Conservation (phyloP, 2,329 filamentous ascomycete genomes). For the Ophiostoma australiae region DNA sequence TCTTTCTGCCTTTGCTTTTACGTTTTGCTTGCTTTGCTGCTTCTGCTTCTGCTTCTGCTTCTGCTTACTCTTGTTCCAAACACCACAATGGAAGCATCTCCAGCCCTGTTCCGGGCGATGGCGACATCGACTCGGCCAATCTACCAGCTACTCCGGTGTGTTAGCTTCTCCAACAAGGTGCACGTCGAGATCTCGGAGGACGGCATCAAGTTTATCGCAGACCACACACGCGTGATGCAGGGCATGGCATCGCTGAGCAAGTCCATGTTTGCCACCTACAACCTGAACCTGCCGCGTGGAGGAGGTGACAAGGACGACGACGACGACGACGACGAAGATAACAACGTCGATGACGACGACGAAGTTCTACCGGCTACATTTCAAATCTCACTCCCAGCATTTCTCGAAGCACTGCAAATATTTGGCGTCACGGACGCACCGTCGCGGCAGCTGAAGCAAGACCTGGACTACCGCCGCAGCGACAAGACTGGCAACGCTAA, state of each 20-base stretch:
- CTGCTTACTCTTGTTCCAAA: not conserved
- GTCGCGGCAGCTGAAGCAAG: conserved; percentile 52
- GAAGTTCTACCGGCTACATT: conserved; percentile 56
- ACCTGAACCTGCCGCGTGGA: conserved; percentile 50
- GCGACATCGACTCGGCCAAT: conserved; percentile 73
- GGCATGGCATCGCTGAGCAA: conserved; percentile 84
- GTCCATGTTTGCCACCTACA: conserved; percentile 80
- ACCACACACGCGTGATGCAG: conserved; percentile 88
- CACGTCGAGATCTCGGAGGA: conserved; percentile 73
- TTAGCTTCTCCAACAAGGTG: conserved; percentile 54
- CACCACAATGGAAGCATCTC: conserved; percentile 16
- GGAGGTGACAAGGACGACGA: conserved; percentile 28
- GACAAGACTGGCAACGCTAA: conserved; percentile 39
- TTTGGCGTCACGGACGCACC: conserved; percentile 76
- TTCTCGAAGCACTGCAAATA: conserved; percentile 92
- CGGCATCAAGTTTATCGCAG: conserved; percentile 80
- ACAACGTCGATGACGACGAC: conserved; percentile 38
- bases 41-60: not conserved
- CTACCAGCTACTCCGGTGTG: conserved; percentile 57
- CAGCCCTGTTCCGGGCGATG: conserved; percentile 64
- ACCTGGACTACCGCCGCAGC: conserved; percentile 57
- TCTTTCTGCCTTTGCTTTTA: not conserved
- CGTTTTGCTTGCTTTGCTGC: not conserved
- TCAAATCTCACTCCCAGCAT: conserved; percentile 77
- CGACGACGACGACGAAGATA: conserved; percentile 37